Conservation (phyloP, 306 rosid genomes). For the Quercus gilva region DNA sequence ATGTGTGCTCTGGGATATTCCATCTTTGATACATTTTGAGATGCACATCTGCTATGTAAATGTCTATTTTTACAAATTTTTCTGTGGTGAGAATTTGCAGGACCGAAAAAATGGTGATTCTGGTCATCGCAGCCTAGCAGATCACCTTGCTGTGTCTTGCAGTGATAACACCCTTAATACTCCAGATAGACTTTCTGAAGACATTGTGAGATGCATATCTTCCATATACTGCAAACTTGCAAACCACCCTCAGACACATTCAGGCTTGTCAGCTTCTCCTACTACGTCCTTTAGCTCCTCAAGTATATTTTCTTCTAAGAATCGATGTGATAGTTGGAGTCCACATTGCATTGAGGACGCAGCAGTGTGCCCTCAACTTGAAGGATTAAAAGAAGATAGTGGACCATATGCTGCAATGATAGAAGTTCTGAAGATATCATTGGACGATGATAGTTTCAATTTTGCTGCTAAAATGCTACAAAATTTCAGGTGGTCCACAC, state of each 20-base stretch:
- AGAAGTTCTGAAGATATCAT: slow-evolving; percentile 30
- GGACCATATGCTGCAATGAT: slow-evolving; percentile 25
- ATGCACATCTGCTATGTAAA: background rate
- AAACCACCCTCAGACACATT: slow-evolving; percentile 17
- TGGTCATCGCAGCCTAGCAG: slow-evolving; percentile 34
- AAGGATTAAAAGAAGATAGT: slow-evolving; percentile 1
- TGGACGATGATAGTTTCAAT: slow-evolving; percentile 28
- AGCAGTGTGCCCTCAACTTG: background rate
- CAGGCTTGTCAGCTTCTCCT: slow-evolving; percentile 21
- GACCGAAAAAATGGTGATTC: slow-evolving; percentile 9
- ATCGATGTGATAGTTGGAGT: slow-evolving; percentile 34
- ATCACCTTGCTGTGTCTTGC: slow-evolving; percentile 33
- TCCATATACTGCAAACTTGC: slow-evolving; percentile 41
- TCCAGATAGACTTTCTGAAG: slow-evolving; percentile 41
- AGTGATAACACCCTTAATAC: slow-evolving; percentile 8
- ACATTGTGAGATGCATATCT: slow-evolving; percentile 38
- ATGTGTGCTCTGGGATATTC: background rate
- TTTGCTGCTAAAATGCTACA: slow-evolving; percentile 32
- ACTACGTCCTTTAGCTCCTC: slow-evolving; percentile 31
- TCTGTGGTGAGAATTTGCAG: slow-evolving; percentile 5
- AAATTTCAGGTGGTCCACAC: slow-evolving; percentile 23
- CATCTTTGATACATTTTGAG: background rate
- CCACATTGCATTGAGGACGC: slow-evolving; percentile 26
- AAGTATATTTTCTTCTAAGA: slow-evolving; percentile 27
- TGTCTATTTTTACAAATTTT: background rate